Evolutionary conservation across 805 yeast species (phyloP), one percentile per base, ranked within the genome.

Genomic region (Debaryomyces maramus): DNA sequence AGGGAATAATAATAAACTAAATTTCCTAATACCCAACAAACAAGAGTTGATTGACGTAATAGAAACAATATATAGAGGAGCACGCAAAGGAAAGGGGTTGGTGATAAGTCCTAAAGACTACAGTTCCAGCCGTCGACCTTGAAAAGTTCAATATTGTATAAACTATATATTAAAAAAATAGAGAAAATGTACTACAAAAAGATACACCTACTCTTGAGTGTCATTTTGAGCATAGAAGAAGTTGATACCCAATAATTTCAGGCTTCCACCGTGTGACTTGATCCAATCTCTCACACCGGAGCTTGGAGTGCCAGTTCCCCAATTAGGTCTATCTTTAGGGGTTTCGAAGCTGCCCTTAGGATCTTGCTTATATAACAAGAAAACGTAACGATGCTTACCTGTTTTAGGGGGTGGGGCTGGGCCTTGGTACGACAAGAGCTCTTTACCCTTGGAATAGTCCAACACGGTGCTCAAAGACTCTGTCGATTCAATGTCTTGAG

Each of bases 1-100:
- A 0, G 99, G 99, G 22, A 89, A 93, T 58, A 93, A 93, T 63
- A 93, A 93, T 70, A 91, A 93, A 70, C 69, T 93, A 68, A 89
- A 88, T 56, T 91, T 91, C 62, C 53, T 59, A 38, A 73, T 80
- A 9, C 81, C 78, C 30, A 87, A 87, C 57, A 82, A 84, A 45
- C 97, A 91, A 59, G 97, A 89, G 51, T 63, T 93, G 72, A 85
- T 93, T 15, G 98, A 91, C 60, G 85, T 93, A 21, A 66, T 93
- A 8, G 99, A 93, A 55, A 83, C 90, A 0, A 80, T 91, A 0
- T 93, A 85, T 61, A 65, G 97, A 46, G 97, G 97, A 0, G 98
- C 98, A 1, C 68, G 79, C 20, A 89, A 89, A 66, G 97, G 97
- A 21, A 85, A 88, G 60, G 97, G 98, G 46, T 66, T 93, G 49